Conservation (phyloP, 495 filamentous ascomycete genomes). For the Evernia prunastri region DNA sequence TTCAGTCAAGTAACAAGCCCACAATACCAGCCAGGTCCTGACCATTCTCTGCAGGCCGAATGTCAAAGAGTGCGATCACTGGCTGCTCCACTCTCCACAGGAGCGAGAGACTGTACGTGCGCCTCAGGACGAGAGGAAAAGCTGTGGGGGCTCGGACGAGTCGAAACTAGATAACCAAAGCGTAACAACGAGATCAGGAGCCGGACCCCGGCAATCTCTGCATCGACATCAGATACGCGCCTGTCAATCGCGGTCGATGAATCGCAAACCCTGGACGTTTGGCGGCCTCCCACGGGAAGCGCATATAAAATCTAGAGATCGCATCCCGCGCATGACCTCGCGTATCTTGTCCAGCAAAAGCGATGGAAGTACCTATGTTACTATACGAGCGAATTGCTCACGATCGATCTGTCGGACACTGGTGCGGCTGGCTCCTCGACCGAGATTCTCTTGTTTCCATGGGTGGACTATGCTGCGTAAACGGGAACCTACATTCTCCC, state of each 20-base stretch:
- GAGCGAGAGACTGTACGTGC: background rate
- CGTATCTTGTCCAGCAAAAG: background rate
- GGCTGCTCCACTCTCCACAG: background rate
- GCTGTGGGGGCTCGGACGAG: too few relatives aligned
- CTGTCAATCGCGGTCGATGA: background rate
- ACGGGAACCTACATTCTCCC: background rate
- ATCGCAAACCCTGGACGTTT: background rate
- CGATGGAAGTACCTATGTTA: too few relatives aligned
- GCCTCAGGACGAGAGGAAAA: background rate
- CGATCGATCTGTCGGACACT: background rate
- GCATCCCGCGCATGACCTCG: background rate
- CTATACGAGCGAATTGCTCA: background rate
- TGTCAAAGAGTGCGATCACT: background rate
- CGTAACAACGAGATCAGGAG: background rate
- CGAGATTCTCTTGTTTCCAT: background rate
- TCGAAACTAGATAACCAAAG: background rate
- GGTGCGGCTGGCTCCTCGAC: background rate
- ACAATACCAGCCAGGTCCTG: too few relatives aligned
- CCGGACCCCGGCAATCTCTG: background rate
- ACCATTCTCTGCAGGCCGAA: background rate
- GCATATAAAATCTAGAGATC: background rate
- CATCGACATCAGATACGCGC: background rate
- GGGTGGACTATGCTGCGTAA: background rate
- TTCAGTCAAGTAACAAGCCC: background rate
- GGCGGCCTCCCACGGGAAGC: conserved; percentile 1